Percentiles rank a stretch among this genome's conserved stretches.
Evolutionary conservation across 805 yeast species (phyloP).

Genomic region (Blastobotrys americana): DNA sequence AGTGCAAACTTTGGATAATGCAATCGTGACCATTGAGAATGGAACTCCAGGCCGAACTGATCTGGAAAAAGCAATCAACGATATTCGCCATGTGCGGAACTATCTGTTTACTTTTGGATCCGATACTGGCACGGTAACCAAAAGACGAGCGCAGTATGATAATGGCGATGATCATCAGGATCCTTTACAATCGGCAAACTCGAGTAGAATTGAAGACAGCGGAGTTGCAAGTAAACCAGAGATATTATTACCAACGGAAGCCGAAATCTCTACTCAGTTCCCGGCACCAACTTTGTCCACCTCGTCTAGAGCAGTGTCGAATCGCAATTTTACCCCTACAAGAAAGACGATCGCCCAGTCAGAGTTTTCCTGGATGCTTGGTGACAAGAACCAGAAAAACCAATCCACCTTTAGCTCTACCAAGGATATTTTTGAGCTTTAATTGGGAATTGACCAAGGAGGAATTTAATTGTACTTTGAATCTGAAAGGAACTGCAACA

Average conservation of each 20-base stretch:
- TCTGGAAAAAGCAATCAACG: background rate
- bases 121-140: too few species aligned
- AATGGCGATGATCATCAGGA: background rate
- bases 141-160: background rate
- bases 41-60: slow-evolving; percentile 9
- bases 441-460: too few species aligned
- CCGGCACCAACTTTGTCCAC: slow-evolving; percentile 2
- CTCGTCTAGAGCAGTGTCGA: background rate
- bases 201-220: background rate
- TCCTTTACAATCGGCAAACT: background rate
- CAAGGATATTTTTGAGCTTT: slow-evolving; percentile 8
- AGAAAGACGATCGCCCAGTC: slow-evolving; percentile 21
- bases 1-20: slow-evolving; percentile 10
- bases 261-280: background rate
- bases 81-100: background rate
- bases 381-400: slow-evolving; percentile 2
- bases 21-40: slow-evolving; percentile 8
- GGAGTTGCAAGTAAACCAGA: background rate
- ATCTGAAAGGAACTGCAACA: too few species aligned
- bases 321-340: slow-evolving; percentile 12
- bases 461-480: too few species aligned
- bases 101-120: too few species aligned
- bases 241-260: too few species aligned
- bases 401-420: background rate
- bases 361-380: slow-evolving; percentile 26